phyloP scores from a whole-genome alignment of 106 monocot genomes.

The Dendrobium catenatum region DNA sequence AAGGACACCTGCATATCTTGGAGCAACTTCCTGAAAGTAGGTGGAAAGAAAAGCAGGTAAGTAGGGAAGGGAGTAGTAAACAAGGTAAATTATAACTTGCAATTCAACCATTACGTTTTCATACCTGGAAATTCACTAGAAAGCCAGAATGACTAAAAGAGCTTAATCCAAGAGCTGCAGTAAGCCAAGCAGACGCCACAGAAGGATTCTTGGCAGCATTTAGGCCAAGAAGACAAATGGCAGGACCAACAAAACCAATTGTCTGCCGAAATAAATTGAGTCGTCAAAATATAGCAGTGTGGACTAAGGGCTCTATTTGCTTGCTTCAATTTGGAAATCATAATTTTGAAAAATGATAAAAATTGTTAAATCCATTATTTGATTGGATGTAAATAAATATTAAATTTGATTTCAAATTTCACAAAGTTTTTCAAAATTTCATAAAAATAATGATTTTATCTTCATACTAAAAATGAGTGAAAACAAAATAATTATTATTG shows the following conservation, averaged over 20 bases:
- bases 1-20: slow-evolving; percentile 75
- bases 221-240: slow-evolving; percentile 67
- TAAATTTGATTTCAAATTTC: background rate
- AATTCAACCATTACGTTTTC: background rate
- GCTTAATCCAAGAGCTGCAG: slow-evolving; percentile 79
- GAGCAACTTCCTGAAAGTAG: slow-evolving; percentile 74
- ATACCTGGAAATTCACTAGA: slow-evolving; percentile 87
- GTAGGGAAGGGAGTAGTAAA: slow-evolving; percentile 1
- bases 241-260: slow-evolving; percentile 85
- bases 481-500: background rate
- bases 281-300: background rate
- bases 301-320: background rate
- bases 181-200: slow-evolving; percentile 71
- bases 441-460: background rate
- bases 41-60: slow-evolving; percentile 6
- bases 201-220: slow-evolving; percentile 54
- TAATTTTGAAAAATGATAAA: background rate
- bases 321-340: background rate
- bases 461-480: too few species aligned
- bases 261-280: slow-evolving; percentile 37
- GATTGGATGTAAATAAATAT: background rate
- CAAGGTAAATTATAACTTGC: background rate
- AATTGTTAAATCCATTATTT: background rate
- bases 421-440: background rate
- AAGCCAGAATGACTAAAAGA: slow-evolving; percentile 96